A percentile compares a stretch with the other conserved stretches of the same genome.
Evolutionary conservation across 768 basidiomycete genomes (phyloP).

Genomic region (Hericium erinaceus): DNA sequence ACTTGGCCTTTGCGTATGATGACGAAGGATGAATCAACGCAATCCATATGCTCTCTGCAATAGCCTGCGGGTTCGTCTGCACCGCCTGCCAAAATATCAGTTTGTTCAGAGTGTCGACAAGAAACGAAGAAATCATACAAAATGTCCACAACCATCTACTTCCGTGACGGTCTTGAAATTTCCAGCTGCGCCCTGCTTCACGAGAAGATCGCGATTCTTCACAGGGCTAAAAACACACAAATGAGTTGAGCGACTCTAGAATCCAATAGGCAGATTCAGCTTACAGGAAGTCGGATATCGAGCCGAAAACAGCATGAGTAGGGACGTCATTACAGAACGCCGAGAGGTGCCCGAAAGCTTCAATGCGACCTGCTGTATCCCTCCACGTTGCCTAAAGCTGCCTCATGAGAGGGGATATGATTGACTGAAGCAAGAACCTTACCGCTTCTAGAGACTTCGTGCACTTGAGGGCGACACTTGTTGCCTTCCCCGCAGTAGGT

Average conservation of each 20-base stretch:
- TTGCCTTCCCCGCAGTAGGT: slow-evolving; percentile 34
- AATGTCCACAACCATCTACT: slow-evolving; percentile 9
- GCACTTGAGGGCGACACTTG: slow-evolving; percentile 43
- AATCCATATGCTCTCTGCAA: slow-evolving; percentile 3
- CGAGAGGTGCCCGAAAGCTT: slow-evolving; percentile 1
- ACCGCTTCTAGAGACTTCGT: slow-evolving; percentile 35
- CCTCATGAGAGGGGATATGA: neutral
- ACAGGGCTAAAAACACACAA: neutral
- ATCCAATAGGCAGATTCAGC: neutral
- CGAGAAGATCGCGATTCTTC: slow-evolving; percentile 2
- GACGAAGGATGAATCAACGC: neutral
- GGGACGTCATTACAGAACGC: slow-evolving; percentile 11
- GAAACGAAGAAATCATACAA: slow-evolving; percentile 1
- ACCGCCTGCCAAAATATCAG: slow-evolving; percentile 1
- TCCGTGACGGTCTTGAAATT: slow-evolving; percentile 4
- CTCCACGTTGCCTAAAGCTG: slow-evolving; percentile 5
- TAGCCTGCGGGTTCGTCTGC: slow-evolving; percentile 5
- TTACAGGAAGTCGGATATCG: slow-evolving; percentile 6
- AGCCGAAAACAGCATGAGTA: slow-evolving; percentile 10
- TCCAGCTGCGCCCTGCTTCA: neutral
- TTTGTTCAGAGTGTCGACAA: neutral
- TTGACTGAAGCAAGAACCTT: neutral
- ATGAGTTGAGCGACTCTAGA: neutral
- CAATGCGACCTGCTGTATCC: neutral
- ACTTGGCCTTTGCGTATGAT: neutral